A percentile compares a stretch with the other conserved stretches of the same genome.
Evolutionary conservation across 192 early-diverging fungal species (phyloP).

Genomic region (Umbelopsis ramanniana): DNA sequence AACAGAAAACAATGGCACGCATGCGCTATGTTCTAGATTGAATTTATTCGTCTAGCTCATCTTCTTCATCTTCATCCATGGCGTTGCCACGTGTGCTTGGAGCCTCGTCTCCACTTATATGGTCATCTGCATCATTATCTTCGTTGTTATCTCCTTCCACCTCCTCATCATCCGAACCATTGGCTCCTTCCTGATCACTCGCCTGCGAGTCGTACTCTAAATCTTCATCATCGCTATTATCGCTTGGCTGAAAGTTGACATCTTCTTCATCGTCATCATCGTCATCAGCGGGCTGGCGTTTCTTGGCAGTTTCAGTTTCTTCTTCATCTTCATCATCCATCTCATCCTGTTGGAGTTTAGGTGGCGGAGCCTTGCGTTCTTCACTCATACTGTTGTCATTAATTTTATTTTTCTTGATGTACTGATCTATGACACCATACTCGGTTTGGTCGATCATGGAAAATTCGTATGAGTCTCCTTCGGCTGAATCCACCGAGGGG

Average conservation of each 20-base stretch:
- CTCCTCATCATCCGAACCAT: constrained; percentile 5
- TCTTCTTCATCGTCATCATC: constrained; percentile 42
- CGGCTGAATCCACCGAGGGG: background rate
- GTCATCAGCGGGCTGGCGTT: background rate
- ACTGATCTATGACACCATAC: constrained; percentile 41
- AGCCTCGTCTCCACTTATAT: constrained; percentile 12
- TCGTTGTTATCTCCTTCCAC: constrained; percentile 11
- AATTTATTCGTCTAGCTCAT: constrained; percentile 11
- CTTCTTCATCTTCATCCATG: constrained; percentile 33
- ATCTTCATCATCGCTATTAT: constrained; percentile 30
- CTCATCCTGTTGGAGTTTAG: constrained; percentile 2
- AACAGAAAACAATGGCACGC: background rate
- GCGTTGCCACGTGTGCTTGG: constrained; percentile 18
- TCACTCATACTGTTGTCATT: constrained; percentile 41
- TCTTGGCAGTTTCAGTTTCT: background rate
- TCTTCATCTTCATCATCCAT: constrained; percentile 38
- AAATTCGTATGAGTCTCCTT: constrained; percentile 29
- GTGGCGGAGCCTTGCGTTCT: constrained; percentile 22
- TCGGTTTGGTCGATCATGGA: constrained; percentile 50
- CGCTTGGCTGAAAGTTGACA: constrained; percentile 30
- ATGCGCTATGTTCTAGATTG: too few species aligned
- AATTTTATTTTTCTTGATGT: constrained; percentile 38
- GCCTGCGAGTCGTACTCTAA: constrained; percentile 32
- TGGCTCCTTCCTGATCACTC: constrained; percentile 24
- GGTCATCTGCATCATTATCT: constrained; percentile 32